Evolutionary conservation across 2,329 filamentous ascomycete species (phyloP).

Genomic region (Pseudomassariella vexata): DNA sequence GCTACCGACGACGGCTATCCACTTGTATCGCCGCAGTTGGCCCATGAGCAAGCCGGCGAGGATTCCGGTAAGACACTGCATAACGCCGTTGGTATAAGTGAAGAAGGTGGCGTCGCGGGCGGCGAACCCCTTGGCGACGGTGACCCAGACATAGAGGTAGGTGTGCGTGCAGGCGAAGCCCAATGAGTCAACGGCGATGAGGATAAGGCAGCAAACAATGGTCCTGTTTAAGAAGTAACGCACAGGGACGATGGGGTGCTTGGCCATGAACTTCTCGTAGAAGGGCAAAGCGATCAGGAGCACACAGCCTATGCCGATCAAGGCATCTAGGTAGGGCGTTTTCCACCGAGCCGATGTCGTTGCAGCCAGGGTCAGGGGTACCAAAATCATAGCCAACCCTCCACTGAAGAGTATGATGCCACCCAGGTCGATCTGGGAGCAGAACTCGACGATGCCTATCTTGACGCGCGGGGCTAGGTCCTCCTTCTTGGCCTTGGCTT

Average conservation of each 20-base stretch:
- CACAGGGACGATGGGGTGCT: constrained; percentile 37
- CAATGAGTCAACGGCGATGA: constrained; percentile 35
- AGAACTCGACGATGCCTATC: constrained; percentile 26
- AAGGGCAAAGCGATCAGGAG: constrained; percentile 35
- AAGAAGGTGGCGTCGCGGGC: constrained; percentile 36
- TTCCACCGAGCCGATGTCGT: constrained; percentile 33
- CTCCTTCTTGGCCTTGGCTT: constrained; percentile 39
- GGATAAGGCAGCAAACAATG: constrained; percentile 32
- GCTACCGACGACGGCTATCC: constrained; percentile 33
- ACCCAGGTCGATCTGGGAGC: constrained; percentile 29
- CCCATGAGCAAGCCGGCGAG: constrained; percentile 34
- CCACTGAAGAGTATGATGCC: constrained; percentile 40
- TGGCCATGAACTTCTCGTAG: constrained; percentile 40
- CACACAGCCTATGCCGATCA: constrained; percentile 36
- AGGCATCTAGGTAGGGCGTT: constrained; percentile 36
- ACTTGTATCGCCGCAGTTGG: constrained; percentile 37
- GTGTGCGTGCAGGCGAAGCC: constrained; percentile 39
- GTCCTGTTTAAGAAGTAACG: constrained; percentile 37
- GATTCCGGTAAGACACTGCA: constrained; percentile 35
- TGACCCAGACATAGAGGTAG: constrained; percentile 42
- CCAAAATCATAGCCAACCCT: constrained; percentile 40
- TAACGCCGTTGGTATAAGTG: constrained; percentile 29
- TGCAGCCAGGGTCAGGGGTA: constrained; percentile 40
- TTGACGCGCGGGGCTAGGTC: constrained; percentile 28
- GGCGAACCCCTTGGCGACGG: constrained; percentile 33